Evolutionary conservation across 768 basidiomycete genomes (phyloP).

Genomic region (Termitomyces sp.): DNA sequence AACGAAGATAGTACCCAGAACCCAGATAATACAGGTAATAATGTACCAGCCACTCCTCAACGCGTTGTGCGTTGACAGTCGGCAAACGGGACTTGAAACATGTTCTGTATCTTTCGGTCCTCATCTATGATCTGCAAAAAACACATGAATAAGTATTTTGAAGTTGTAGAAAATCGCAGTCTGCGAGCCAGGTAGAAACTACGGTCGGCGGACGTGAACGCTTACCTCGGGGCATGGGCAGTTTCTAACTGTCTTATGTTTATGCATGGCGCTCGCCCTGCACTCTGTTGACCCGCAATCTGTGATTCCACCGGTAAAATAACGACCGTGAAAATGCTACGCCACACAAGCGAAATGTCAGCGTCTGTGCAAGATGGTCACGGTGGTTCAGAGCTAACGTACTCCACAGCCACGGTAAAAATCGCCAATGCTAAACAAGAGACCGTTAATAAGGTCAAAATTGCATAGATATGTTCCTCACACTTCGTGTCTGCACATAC

Average conservation of each 20-base stretch:
- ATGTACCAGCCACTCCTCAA: constrained; percentile 14
- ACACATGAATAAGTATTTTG: neutral
- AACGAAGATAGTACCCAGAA: neutral
- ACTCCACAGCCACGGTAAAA: constrained; percentile 48
- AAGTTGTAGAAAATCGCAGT: neutral
- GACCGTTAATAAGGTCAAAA: neutral
- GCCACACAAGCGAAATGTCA: constrained; percentile 13
- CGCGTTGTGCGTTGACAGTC: constrained; percentile 35
- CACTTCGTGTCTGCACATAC: constrained; percentile 37
- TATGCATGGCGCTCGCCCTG: constrained; percentile 36
- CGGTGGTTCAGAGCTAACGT: constrained; percentile 14
- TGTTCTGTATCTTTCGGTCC: constrained; percentile 39
- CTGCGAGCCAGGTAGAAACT: neutral
- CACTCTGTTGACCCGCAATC: constrained; percentile 35
- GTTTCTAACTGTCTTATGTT: constrained; percentile 36
- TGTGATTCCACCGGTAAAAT: constrained; percentile 37
- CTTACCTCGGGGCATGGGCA: constrained; percentile 38
- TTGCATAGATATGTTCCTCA: constrained; percentile 14
- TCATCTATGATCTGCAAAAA: constrained; percentile 32
- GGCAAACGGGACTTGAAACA: constrained; percentile 39
- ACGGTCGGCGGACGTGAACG: no score
- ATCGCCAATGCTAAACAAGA: constrained; percentile 35
- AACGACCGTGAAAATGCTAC: constrained; percentile 46
- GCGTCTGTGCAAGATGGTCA: neutral
- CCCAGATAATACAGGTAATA: constrained; percentile 4